Base-by-base conservation (phyloP, 306 rosid species). In the Castanea crenata region DNA sequence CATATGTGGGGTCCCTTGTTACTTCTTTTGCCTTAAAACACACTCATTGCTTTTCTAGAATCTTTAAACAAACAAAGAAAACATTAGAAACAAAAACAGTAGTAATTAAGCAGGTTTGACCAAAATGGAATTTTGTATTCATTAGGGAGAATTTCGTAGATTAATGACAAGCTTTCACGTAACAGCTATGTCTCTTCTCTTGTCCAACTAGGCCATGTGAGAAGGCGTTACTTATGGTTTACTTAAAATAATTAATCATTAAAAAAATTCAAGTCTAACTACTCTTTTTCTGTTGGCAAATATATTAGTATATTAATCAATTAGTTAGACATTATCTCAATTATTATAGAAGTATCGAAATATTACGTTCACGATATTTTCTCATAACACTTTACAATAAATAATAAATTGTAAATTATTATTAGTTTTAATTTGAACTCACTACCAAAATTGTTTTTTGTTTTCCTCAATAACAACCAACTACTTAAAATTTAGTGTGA, bases 1-100 rank as follows among this genome's bases (percentile, higher is more conserved):
- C 72, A 9, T 80, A 54, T 73, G 92, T 89, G 93, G 97, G 97
- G 92, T 80, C 95, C 44, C 54, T 12, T 12, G 54, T 49, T 10
- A 49, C 54, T 49, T 4, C 16, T 49, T 76, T 74, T 86, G 72
- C 27, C 92, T 91, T 86, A 57, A 56, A 84, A 83, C 89, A 82
- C 91, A 92, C 97, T 94, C 99, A 89, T 90, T 90, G 86, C 92
- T 74, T 86, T 85, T 80, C 90, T 80, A 76, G 87, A 89, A 83
- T 91, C 91, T 81, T 41, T 31, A 80, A 78, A 55, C 62, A 71
- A 46, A 62, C 25, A 4, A 44, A 34, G 44, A 8, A 25, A 54
- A 1, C 25, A 73, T 57, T 41, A 41, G 16, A 49, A 49, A 49
- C 14, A 10, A 11, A 49, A 49, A 49, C 16, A 49, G 15, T 25